phyloP scores from a whole-genome alignment of 2,329 filamentous ascomycete species.

The Bipolaris oryzae region DNA sequence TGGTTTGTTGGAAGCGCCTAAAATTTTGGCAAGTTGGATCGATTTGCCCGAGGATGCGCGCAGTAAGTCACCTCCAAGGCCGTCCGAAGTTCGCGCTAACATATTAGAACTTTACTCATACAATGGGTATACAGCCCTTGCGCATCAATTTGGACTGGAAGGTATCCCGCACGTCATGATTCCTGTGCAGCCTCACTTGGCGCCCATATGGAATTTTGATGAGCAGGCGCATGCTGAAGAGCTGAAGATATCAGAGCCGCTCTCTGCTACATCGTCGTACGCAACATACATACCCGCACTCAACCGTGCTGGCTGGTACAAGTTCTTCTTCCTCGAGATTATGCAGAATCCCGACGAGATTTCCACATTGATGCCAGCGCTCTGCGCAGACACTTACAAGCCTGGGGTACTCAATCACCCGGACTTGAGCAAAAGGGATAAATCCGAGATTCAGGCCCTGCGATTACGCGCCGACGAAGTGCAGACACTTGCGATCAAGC shows the following conservation, averaged over 20 bases:
- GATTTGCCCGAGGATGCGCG: conserved; percentile 36
- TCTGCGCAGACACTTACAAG: conserved; percentile 45
- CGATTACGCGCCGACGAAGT: conserved; percentile 33
- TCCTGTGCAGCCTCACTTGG: conserved; percentile 33
- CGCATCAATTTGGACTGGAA: conserved; percentile 40
- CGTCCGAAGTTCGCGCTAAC: neutral
- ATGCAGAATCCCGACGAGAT: conserved; percentile 37
- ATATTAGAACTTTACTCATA: conserved; percentile 32
- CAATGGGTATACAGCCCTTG: conserved; percentile 38
- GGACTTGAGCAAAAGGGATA: conserved; percentile 39
- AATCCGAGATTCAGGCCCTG: conserved; percentile 28
- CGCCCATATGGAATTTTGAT: conserved; percentile 41
- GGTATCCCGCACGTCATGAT: conserved; percentile 46
- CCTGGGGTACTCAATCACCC: conserved; percentile 43
- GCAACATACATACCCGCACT: conserved; percentile 44
- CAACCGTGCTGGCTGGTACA: conserved; percentile 47
- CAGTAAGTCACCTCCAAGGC: conserved; percentile 24
- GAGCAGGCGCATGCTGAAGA: conserved; percentile 25
- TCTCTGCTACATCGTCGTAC: conserved; percentile 9
- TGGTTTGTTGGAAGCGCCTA: conserved; percentile 43
- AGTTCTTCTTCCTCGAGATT: conserved; percentile 44
- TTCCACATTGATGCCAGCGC: conserved; percentile 31
- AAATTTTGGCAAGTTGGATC: conserved; percentile 42
- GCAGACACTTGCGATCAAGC: conserved; percentile 31
- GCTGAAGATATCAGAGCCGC: conserved; percentile 13